Evolutionary conservation across 176 grass and related monocot species (phyloP), one percentile per base, ranked within the genome.

Genomic region (Bolboschoenus planiculmis): DNA sequence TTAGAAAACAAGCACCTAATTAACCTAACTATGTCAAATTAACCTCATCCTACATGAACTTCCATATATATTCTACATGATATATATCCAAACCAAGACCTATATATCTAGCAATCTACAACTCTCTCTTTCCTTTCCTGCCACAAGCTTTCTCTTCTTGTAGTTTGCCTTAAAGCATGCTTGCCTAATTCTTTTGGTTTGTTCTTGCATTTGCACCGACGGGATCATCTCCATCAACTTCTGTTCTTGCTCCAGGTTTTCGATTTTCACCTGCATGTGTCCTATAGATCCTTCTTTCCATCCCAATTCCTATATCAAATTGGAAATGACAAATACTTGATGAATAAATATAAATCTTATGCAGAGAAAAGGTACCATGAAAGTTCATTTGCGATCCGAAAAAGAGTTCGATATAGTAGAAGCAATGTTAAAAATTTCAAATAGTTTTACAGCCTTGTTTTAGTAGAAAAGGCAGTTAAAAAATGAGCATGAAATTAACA

Each of bases 121-220:
- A 29, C 10, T 50, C 14, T 11, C 36, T 62, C 40, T 27, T 10
- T 4, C 9, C 60, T 82, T 44, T 13, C 3, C 15, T 1, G 37
- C 9, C 23, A 33, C 26, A 2, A 82, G 56, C 79, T 29, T 82
- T 82, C 79, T 60, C 27, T 82, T 82, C 79, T 82, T 82, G 58
- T 82, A 82, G 20, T 65, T 82, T 44, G 57, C 79, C 79, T 82
- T 82, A 21, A 82, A 82, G 34, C 79, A 82, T 4, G 56, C 56
- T 62, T 82, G 79, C 59, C 57, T 82, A 18, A 63, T 23, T 24
- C 58, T 60, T 62, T 18, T 82, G 14, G 79, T 82, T 2, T 47
- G 1, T n/a, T 82, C 4, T 47, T 65, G 2, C 79, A 82, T 82
- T 65, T 82, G 18, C 18, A 64, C 15, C 3, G 56, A 82, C 1